Percentiles rank a stretch among this genome's conserved stretches.
Evolutionary conservation across 768 basidiomycete genomes (phyloP).

Genomic region (Rhodotorula graminis): DNA sequence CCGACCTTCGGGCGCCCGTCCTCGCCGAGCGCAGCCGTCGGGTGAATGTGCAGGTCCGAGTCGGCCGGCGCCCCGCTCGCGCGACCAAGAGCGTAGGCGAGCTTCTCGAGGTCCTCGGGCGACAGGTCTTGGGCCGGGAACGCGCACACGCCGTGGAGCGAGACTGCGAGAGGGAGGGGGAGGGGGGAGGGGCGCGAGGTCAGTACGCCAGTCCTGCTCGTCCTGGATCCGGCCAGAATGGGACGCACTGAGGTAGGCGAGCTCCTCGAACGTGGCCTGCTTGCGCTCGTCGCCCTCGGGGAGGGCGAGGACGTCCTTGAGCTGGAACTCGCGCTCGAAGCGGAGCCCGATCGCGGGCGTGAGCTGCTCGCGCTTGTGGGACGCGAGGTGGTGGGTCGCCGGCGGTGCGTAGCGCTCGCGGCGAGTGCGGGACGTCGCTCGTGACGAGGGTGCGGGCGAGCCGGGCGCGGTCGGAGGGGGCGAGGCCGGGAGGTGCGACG

Average conservation of each 20-base stretch:
- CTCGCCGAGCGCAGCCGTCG: slow-evolving; percentile 40
- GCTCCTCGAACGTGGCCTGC: slow-evolving; percentile 23
- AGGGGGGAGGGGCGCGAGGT: not conserved
- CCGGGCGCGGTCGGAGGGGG: not conserved
- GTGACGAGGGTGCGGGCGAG: not conserved
- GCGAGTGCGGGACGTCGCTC: not conserved
- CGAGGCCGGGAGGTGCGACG: not conserved
- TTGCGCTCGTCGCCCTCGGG: slow-evolving; percentile 15
- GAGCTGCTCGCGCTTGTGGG: not conserved
- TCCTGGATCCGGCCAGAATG: no score
- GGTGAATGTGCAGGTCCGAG: slow-evolving; percentile 44
- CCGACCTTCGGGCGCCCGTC: slow-evolving; percentile 42
- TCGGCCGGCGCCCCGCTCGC: slow-evolving; percentile 43
- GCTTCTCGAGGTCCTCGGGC: slow-evolving; percentile 42
- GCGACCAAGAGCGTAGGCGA: slow-evolving; percentile 41
- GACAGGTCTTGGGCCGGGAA: slow-evolving; percentile 46
- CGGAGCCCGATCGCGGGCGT: slow-evolving; percentile 26
- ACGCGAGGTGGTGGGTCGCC: slow-evolving; percentile 5
- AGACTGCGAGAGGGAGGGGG: slow-evolving; percentile 39
- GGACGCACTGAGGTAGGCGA: slow-evolving; percentile 30
- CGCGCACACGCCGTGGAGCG: slow-evolving; percentile 46
- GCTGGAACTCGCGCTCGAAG: slow-evolving; percentile 18
- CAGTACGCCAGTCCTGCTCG: no score
- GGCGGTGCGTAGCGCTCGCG: slow-evolving; percentile 16
- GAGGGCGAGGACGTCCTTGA: slow-evolving; percentile 17